phyloP scores from a whole-genome alignment of 345 rosid genomes.

The Excoecaria cochinchinensis region DNA sequence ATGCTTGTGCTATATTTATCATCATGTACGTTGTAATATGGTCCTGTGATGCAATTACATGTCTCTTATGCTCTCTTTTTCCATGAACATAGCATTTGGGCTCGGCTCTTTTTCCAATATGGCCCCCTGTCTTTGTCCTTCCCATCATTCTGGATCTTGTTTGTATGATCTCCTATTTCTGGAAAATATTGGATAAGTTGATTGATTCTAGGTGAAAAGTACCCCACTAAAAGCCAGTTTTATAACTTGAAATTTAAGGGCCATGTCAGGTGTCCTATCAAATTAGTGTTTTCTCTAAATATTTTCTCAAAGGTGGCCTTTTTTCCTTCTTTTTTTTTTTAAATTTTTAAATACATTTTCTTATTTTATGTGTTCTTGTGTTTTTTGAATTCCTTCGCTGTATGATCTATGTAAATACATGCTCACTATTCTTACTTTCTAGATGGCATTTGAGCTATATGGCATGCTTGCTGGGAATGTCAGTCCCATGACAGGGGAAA shows the following conservation, averaged over 20 bases:
- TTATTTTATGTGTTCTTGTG: not conserved
- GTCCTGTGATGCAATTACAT: not conserved
- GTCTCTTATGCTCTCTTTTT: not conserved
- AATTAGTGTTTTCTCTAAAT: not conserved
- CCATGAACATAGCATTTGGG: not conserved
- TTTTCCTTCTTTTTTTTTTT: not conserved
- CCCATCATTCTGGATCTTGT: not conserved
- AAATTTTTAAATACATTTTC: too few species aligned
- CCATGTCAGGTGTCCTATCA: not conserved
- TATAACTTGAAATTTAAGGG: not conserved
- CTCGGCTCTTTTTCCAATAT: not conserved
- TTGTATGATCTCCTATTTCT: not conserved
- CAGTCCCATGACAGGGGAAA: slow-evolving; percentile 97
- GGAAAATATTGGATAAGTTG: not conserved
- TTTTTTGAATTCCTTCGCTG: not conserved
- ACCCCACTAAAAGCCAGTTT: not conserved
- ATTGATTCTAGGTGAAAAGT: slow-evolving; percentile 6
- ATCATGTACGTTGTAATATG: slow-evolving; percentile 68
- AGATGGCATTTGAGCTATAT: slow-evolving; percentile 99
- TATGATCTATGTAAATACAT: not conserved
- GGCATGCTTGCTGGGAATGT: slow-evolving; percentile 98
- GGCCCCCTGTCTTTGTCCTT: not conserved
- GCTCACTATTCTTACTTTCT: slow-evolving; percentile 12
- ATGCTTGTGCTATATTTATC: slow-evolving; percentile 97
- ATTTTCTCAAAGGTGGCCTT: not conserved